These are phyloP conservation scores for Trichoderma afroharzianum DNA, from an alignment of 2,329 filamentous ascomycete genomes.

Conservation along the genomic window DNA sequence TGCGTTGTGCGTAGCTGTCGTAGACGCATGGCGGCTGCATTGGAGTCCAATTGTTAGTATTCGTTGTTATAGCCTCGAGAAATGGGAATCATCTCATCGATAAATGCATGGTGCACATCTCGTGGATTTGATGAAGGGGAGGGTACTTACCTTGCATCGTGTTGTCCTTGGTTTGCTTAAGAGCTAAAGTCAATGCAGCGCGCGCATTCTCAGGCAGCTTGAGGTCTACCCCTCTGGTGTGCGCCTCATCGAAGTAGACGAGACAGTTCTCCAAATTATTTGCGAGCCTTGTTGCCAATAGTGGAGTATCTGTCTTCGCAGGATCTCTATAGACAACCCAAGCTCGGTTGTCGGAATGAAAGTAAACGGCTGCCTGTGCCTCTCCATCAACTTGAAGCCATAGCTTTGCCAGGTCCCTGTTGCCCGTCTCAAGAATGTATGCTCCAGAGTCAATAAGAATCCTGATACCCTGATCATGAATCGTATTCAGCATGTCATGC, in stretches of 20 bases:
- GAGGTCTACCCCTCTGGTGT: constrained; percentile 59
- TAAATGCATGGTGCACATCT: too few species aligned
- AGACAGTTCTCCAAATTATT: constrained; percentile 50
- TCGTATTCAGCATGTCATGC: constrained; percentile 37
- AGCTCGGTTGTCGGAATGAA: constrained; percentile 37
- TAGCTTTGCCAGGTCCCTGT: constrained; percentile 42
- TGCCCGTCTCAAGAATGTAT: constrained; percentile 60
- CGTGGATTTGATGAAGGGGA: too few species aligned
- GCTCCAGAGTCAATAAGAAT: constrained; percentile 64
- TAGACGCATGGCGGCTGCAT: constrained; percentile 60
- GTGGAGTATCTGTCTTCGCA: constrained; percentile 43
- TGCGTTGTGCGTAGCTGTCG: constrained; percentile 56
- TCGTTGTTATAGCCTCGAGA: too few species aligned
- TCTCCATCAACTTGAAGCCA: constrained; percentile 49
- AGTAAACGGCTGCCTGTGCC: constrained; percentile 52
- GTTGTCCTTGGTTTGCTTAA: constrained; percentile 57
- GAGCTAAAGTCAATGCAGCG: constrained; percentile 54
- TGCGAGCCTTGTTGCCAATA: constrained; percentile 52
- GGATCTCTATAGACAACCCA: constrained; percentile 20
- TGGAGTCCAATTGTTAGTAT: not conserved
- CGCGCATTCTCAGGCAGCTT: constrained; percentile 45
- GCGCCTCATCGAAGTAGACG: constrained; percentile 47
- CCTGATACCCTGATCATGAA: constrained; percentile 39
- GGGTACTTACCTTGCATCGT: constrained; percentile 52
- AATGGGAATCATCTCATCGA: too few species aligned